Percentiles rank a stretch among this genome's conserved stretches.
Evolutionary conservation across 805 yeast species (phyloP).

Genomic region (Myxozyma vanderwaltii): DNA sequence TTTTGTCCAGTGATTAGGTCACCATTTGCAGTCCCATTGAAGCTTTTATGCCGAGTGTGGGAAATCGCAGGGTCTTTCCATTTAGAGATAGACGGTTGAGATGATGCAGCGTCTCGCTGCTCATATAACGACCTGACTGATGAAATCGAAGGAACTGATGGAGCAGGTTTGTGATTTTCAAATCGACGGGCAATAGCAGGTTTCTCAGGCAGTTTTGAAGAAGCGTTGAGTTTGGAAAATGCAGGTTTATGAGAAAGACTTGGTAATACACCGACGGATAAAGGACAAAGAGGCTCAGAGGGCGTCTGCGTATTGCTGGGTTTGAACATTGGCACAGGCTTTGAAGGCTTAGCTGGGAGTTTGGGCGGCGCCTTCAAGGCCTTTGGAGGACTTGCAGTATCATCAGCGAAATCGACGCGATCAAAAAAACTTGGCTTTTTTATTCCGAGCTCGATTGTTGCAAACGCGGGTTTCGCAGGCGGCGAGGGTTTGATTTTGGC

Average conservation of each 20-base stretch:
- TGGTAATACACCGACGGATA: too few relatives aligned
- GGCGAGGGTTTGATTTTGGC: neutral
- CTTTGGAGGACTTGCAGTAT: neutral
- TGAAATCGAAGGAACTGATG: neutral
- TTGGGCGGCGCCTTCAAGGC: neutral
- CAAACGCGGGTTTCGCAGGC: slow-evolving; percentile 1
- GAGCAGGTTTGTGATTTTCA: neutral
- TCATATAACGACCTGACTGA: neutral
- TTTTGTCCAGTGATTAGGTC: too few relatives aligned
- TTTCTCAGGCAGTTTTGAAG: neutral
- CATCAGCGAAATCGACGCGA: neutral
- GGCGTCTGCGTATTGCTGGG: neutral
- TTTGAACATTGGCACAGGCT: neutral
- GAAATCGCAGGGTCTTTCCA: neutral
- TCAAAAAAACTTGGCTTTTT: neutral
- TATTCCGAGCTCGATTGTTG: neutral
- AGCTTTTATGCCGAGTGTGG: neutral
- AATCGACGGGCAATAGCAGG: too few relatives aligned
- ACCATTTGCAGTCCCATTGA: neutral
- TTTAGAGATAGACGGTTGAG: neutral
- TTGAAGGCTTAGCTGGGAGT: neutral
- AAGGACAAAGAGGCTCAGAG: neutral
- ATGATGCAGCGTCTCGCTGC: neutral
- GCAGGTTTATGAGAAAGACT: neutral
- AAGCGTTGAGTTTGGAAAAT: neutral